A percentile compares a stretch with the other conserved stretches of the same genome.
Conservation (phyloP, 257 asterid genomes). For the Marsdenia floribunda region DNA sequence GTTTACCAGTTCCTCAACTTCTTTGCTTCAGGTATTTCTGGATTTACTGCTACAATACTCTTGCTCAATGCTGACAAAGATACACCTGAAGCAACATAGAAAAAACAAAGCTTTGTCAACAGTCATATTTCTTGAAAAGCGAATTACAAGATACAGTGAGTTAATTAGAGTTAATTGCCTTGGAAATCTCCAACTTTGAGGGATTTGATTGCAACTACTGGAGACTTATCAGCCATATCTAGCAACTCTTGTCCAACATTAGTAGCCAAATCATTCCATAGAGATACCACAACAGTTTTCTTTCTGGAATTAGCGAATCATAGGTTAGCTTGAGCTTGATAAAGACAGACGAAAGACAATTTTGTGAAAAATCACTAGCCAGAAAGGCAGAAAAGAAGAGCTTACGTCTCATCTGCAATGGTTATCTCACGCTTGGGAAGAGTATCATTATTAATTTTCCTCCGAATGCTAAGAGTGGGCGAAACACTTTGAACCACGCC, state of each 20-base stretch:
- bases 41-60: slow-evolving; percentile 60
- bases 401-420: slow-evolving; percentile 89
- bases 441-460: slow-evolving; percentile 73
- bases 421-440: slow-evolving; percentile 88
- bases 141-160: not conserved
- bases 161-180: slow-evolving; percentile 32
- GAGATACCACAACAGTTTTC: slow-evolving; percentile 52
- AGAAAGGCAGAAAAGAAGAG: not conserved
- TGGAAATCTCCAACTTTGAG: slow-evolving; percentile 90
- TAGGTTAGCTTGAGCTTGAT: not conserved
- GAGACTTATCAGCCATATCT: slow-evolving; percentile 80
- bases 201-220: slow-evolving; percentile 86
- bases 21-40: slow-evolving; percentile 78
- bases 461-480: slow-evolving; percentile 68
- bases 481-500: slow-evolving; percentile 88
- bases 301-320: slow-evolving; percentile 43
- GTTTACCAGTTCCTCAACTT: slow-evolving; percentile 72
- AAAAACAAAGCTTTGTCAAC: not conserved
- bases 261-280: slow-evolving; percentile 40
- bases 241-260: slow-evolving; percentile 47
- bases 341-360: not conserved
- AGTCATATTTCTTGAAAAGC: not conserved
- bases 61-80: slow-evolving; percentile 80
- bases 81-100: slow-evolving; percentile 44
- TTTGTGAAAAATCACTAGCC: not conserved